Conservation (phyloP, 2,329 filamentous ascomycete genomes). For the Cladobotryum protrusum region DNA sequence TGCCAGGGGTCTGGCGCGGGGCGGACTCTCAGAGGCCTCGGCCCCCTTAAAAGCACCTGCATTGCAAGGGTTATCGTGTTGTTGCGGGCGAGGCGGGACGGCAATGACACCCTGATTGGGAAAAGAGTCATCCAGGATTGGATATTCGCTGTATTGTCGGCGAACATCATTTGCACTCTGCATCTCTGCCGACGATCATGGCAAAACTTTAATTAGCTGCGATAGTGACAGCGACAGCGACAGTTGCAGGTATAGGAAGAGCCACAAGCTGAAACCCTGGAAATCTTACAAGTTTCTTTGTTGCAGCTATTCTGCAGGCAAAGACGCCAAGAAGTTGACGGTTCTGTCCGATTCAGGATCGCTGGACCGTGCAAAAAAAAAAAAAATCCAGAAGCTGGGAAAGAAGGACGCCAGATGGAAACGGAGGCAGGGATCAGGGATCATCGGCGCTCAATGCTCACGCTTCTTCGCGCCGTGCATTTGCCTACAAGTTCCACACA, state of each 20-base stretch:
- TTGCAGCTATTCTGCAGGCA: background rate
- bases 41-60: conserved; percentile 1
- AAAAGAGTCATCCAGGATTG: background rate
- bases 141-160: no score
- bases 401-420: conserved; percentile 10
- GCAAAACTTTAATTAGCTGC: no score
- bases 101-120: background rate
- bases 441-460: conserved; percentile 10
- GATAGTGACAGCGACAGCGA: no score
- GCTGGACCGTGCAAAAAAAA: background rate
- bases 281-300: background rate
- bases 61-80: background rate
- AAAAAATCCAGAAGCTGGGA: conserved; percentile 10
- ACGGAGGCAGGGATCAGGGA: conserved; percentile 10
- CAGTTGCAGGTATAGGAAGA: no score
- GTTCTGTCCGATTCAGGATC: background rate
- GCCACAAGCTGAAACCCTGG: background rate
- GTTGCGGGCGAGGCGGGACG: conserved; percentile 1
- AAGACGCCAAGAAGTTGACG: no score
- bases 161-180: no score
- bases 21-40: conserved; percentile 8
- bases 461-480: conserved; percentile 17
- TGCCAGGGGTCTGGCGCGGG: conserved; percentile 5
- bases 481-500: conserved; percentile 8
- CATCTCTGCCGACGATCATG: no score